Percentiles rank a stretch among this genome's conserved stretches.
These are phyloP conservation scores for Garcia nutans DNA, from an alignment of 345 rosid species.

Conservation along the genomic window DNA sequence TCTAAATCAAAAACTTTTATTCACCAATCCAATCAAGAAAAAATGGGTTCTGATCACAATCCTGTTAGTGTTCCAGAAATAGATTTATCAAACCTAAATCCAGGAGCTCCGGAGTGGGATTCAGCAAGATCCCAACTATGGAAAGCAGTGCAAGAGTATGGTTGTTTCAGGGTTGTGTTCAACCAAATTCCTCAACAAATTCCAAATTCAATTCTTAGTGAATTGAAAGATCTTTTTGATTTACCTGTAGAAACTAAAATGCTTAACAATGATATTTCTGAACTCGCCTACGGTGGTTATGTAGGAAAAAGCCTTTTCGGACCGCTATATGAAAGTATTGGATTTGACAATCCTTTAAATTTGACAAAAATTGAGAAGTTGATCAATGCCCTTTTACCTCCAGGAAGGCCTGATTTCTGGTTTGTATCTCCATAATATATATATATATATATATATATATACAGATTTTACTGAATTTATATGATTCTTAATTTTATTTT, in stretches of 20 bases:
- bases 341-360: constrained; percentile 4
- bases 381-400: constrained; percentile 8
- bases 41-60: neutral
- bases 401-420: constrained; percentile 9
- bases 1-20: neutral
- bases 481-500: neutral
- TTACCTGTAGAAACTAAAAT: constrained; percentile 5
- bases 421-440: neutral
- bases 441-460: too few species aligned
- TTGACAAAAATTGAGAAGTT: neutral
- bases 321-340: constrained; percentile 11
- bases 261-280: neutral
- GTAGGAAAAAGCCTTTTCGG: neutral
- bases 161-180: constrained; percentile 12
- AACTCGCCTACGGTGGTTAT: constrained; percentile 1
- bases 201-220: neutral
- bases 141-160: constrained; percentile 10
- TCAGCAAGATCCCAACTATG: constrained; percentile 6
- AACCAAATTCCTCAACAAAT: neutral
- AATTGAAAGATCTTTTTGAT: constrained; percentile 1
- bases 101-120: neutral
- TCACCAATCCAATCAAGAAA: neutral
- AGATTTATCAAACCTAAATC: constrained; percentile 2
- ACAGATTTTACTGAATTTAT: too few species aligned
- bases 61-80: constrained; percentile 4